Conservation (phyloP, 805 yeast genomes). For the Kregervanrija pseudodelftensis region DNA sequence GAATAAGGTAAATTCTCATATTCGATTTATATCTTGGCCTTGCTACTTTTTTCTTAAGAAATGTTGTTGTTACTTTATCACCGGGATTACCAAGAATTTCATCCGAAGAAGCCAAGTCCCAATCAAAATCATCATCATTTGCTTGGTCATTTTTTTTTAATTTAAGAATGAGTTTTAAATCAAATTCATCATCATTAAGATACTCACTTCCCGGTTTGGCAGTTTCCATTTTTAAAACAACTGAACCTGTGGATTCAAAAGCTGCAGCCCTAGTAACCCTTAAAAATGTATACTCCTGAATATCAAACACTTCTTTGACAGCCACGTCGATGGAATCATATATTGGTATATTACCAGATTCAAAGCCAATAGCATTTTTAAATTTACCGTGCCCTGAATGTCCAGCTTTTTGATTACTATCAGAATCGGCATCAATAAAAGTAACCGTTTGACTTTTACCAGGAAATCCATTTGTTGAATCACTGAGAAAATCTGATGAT, state of each 20-base stretch:
- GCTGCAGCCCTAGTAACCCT: constrained; percentile 52
- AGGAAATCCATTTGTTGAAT: constrained; percentile 6
- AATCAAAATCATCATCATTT: constrained; percentile 3
- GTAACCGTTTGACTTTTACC: constrained; percentile 14
- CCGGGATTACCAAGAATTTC: constrained; percentile 30
- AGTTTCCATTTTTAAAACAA: constrained; percentile 47
- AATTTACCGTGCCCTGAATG: not conserved
- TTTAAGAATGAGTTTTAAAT: constrained; percentile 10
- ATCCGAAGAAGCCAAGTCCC: constrained; percentile 16
- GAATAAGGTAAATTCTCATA: constrained; percentile 55
- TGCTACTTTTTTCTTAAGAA: constrained; percentile 50
- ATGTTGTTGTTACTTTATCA: constrained; percentile 40
- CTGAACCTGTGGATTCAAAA: constrained; percentile 42
- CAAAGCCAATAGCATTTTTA: constrained; percentile 11
- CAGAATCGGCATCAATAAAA: constrained; percentile 8
- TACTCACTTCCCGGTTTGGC: constrained; percentile 45
- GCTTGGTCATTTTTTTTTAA: not conserved
- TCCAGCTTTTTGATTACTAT: no score
- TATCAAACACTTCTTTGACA: constrained; percentile 34
- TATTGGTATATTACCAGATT: constrained; percentile 12
- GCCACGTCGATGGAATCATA: constrained; percentile 38
- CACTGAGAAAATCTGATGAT: not conserved
- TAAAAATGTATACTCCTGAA: constrained; percentile 36
- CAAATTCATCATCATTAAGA: constrained; percentile 41
- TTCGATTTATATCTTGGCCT: constrained; percentile 56